Conservation (phyloP, 176 grass and related monocot species). For the Oryza officinalis region DNA sequence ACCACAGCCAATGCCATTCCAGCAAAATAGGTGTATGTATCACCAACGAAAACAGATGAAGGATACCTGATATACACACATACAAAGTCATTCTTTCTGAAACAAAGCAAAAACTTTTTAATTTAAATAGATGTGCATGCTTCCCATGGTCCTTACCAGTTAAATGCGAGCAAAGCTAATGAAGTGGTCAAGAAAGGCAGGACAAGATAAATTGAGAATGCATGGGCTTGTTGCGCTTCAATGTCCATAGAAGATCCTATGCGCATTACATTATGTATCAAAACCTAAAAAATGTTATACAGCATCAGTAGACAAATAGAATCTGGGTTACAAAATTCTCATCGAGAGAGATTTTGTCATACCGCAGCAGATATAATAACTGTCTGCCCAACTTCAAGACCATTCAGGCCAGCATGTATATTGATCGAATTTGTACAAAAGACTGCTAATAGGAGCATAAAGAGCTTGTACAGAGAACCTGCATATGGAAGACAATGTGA, state of each 20-base stretch:
- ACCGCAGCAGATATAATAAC: constrained; percentile 96
- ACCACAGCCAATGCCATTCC: constrained; percentile 94
- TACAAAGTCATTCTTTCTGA: background rate
- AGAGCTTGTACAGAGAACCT: constrained; percentile 92
- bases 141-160: constrained; percentile 67
- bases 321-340: background rate
- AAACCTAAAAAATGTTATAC: constrained; percentile 62
- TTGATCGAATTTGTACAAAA: constrained; percentile 99
- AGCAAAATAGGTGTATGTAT: constrained; percentile 99
- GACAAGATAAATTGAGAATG: constrained; percentile 96
- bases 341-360: constrained; percentile 32
- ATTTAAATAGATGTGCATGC: constrained; percentile 22
- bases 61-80: constrained; percentile 65
- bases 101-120: background rate
- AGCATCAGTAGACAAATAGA: constrained; percentile 20
- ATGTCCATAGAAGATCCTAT: constrained; percentile 82
- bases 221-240: constrained; percentile 92
- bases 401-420: constrained; percentile 97
- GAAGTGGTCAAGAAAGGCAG: constrained; percentile 85
- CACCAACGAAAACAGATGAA: constrained; percentile 98
- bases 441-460: constrained; percentile 93
- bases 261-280: constrained; percentile 99
- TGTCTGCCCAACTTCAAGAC: constrained; percentile 93
- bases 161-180: constrained; percentile 87
- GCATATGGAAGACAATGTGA: constrained; percentile 28